Conservation (phyloP, 2,329 filamentous ascomycete genomes). For the Xylaria sp. region DNA sequence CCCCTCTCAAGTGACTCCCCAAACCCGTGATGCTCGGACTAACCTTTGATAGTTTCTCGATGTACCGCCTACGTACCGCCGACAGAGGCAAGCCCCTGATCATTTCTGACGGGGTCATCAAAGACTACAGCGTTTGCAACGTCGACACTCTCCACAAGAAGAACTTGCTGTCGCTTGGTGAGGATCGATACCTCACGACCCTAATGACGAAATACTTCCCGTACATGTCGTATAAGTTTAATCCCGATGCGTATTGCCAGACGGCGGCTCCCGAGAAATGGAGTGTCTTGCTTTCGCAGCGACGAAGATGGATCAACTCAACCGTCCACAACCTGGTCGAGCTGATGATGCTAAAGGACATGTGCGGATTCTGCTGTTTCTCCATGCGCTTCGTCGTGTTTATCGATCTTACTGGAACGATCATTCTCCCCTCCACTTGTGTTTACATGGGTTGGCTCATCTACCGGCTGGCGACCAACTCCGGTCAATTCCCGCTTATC, state of each 20-base stretch:
- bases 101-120: conserved; percentile 84
- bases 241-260: conserved; percentile 88
- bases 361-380: conserved; percentile 99
- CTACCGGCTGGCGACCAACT: conserved; percentile 70
- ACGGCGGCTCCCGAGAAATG: conserved; percentile 94
- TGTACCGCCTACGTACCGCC: conserved; percentile 94
- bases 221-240: conserved; percentile 92
- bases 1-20: neutral
- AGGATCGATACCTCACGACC: conserved; percentile 87
- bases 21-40: conserved; percentile 40
- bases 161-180: conserved; percentile 77
- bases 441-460: conserved; percentile 87
- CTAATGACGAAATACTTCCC: conserved; percentile 99
- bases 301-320: conserved; percentile 99
- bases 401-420: conserved; percentile 88
- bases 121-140: conserved; percentile 84
- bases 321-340: conserved; percentile 96
- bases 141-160: conserved; percentile 95
- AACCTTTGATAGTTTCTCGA: conserved; percentile 75
- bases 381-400: conserved; percentile 97
- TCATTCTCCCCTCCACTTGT: conserved; percentile 88
- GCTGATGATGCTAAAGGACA: conserved; percentile 84
- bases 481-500: conserved; percentile 79
- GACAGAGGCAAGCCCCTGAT: conserved; percentile 95
- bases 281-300: conserved; percentile 93